These are phyloP conservation scores for Moesziomyces globuligerus DNA, from an alignment of 1,284 basidiomycete genomes.

Conservation along the genomic window DNA sequence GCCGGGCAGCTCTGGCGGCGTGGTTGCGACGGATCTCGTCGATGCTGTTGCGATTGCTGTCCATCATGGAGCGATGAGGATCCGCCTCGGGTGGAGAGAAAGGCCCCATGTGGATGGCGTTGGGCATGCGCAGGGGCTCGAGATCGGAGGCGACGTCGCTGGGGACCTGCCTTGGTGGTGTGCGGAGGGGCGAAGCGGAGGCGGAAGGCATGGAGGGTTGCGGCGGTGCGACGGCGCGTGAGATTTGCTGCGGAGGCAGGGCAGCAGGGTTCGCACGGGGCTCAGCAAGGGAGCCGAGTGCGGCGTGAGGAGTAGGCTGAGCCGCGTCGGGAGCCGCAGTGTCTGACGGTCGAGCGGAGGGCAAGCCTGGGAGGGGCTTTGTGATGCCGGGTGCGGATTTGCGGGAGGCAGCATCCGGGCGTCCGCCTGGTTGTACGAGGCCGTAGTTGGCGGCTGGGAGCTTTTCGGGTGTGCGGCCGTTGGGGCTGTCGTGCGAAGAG, in stretches of 20 bases:
- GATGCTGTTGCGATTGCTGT: constrained; percentile 58
- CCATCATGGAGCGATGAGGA: constrained; percentile 50
- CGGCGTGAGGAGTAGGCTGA: constrained; percentile 1
- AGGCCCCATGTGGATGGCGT: constrained; percentile 26
- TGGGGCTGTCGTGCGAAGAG: constrained; percentile 16
- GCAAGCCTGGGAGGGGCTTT: constrained; percentile 52
- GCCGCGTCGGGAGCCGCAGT: constrained; percentile 17
- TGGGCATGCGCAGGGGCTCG: constrained; percentile 25
- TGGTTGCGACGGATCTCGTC: constrained; percentile 60
- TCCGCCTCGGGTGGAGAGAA: constrained; percentile 52
- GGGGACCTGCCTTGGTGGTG: constrained; percentile 24
- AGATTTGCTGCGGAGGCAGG: constrained; percentile 57
- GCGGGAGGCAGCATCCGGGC: constrained; percentile 19
- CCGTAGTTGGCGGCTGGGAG: constrained; percentile 26
- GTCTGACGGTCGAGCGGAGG: constrained; percentile 10
- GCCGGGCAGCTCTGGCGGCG: constrained; percentile 47
- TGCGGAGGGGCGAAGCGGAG: constrained; percentile 19
- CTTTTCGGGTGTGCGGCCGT: constrained; percentile 21
- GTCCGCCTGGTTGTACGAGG: constrained; percentile 40
- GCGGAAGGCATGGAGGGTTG: constrained; percentile 1
- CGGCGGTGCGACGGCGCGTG: constrained; percentile 31
- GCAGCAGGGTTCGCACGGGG: constrained; percentile 12
- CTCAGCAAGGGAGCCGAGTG: constrained; percentile 11
- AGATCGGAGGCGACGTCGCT: constrained; percentile 6
- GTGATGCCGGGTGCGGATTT: constrained; percentile 19